phyloP scores from a whole-genome alignment of 1,284 basidiomycete genomes.

The Spongiforma sp. region DNA sequence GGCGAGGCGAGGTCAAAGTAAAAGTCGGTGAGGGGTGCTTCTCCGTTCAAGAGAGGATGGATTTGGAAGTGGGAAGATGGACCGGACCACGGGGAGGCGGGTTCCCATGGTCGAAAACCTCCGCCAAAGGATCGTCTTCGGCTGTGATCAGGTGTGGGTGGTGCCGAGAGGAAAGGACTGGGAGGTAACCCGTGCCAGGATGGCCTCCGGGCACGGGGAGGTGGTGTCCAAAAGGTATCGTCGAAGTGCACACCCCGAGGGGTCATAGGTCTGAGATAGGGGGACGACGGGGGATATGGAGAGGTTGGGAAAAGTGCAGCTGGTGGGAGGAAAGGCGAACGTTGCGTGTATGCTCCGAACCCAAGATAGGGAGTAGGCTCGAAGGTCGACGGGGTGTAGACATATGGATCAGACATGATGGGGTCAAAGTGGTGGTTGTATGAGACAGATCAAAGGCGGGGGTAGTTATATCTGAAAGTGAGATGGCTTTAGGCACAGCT shows the following conservation, averaged over 20 bases:
- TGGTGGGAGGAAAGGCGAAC: conserved; percentile 49
- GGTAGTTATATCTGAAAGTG: conserved; percentile 25
- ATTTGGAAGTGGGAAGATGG: conserved; percentile 46
- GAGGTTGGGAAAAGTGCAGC: conserved; percentile 40
- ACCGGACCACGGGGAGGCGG: conserved; percentile 29
- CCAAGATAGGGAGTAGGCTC: conserved; percentile 37
- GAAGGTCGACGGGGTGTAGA: conserved; percentile 41
- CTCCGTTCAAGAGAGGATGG: conserved; percentile 66
- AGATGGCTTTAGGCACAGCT: conserved; percentile 19
- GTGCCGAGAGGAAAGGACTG: conserved; percentile 30
- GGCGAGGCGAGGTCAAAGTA: conserved; percentile 59
- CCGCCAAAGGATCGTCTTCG: conserved; percentile 50
- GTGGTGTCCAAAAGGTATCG: conserved; percentile 22
- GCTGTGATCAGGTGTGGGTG: conserved; percentile 15
- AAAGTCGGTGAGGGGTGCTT: conserved; percentile 49
- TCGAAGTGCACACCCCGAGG: conserved; percentile 24
- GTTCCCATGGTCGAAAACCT: conserved; percentile 31
- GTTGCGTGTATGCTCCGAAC: conserved; percentile 34
- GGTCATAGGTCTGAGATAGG: conserved; percentile 29
- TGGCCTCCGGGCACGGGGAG: neutral
- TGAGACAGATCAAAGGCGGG: neutral
- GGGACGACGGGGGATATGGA: conserved; percentile 31
- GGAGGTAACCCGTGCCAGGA: conserved; percentile 14
- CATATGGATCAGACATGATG: conserved; percentile 46
- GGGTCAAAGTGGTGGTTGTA: conserved; percentile 2